Evolutionary conservation across 768 basidiomycete genomes (phyloP), one percentile per base, ranked within the genome.

Genomic region (Boletus tomentosulus): DNA sequence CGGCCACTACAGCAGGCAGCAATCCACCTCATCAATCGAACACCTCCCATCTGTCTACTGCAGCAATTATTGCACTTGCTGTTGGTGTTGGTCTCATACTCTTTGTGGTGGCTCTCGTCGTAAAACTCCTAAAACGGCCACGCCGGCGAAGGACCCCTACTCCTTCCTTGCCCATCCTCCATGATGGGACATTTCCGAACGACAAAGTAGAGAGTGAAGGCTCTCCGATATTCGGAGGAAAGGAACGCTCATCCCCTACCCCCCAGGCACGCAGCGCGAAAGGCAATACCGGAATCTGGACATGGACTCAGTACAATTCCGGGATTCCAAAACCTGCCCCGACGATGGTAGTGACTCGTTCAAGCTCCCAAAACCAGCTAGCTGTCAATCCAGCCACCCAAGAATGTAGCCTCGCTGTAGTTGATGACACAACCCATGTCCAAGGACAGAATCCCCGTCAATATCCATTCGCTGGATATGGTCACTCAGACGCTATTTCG

Each of bases 141-240:
- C 73, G 71, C 19, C 76, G 76, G 37, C 78, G 76, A 45, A 72
- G 71, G n/a, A 80, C 76, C 19, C 86, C 82, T 6, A 83, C 76
- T n/a, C 88, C 86, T 3, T 90, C 87, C 30, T 74, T 86, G n/a
- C 88, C 87, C 0, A 84, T 87, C 45, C 72, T 86, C 12, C 82
- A 85, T 53, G 82, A 86, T 37, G 72, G 70, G 12, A 78, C 75
- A 55, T 66, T 75, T 12, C 78, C 80, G 25, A 74, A 77, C 39
- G 73, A 82, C 38, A 68, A 67, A 45, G 74, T 71, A 53, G 69
- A 73, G 34, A 64, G 73, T 8, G 80, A 84, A 51, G 84, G 84
- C 25, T 89, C 87, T 3, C 86, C 85, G 25, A 71, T 89, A 34
- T 90, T 91, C 60, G 87, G 88, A n/a, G 87, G 89, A 2, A 83